phyloP scores from a whole-genome alignment of 2,329 filamentous ascomycete genomes.

The Volutella citrinella region DNA sequence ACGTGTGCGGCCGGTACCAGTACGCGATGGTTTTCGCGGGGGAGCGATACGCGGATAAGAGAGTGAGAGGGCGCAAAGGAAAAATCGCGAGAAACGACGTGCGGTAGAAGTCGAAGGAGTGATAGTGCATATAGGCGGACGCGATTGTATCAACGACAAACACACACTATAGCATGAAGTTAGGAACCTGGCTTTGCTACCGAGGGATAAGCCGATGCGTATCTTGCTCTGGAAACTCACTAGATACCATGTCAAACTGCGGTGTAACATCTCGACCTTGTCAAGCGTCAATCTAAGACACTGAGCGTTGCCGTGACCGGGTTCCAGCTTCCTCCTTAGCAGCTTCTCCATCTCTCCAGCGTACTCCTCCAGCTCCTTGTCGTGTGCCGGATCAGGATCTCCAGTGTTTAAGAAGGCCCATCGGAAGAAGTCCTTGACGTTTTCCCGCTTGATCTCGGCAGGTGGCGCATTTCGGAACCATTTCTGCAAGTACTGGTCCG shows the following conservation, averaged over 20 bases:
- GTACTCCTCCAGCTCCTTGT: conserved; percentile 56
- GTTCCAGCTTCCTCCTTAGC: conserved; percentile 46
- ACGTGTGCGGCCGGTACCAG: conserved; percentile 60
- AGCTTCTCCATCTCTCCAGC: conserved; percentile 47
- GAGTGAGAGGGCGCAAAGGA: conserved; percentile 49
- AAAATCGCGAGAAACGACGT: conserved; percentile 46
- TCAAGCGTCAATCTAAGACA: conserved; percentile 57
- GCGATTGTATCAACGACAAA: conserved; percentile 43
- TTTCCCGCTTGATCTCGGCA: conserved; percentile 54
- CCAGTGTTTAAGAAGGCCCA: conserved; percentile 57
- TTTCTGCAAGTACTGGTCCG: conserved; percentile 48
- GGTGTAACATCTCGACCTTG: conserved; percentile 52
- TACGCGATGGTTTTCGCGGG: conserved; percentile 50
- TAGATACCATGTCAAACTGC: conserved; percentile 56
- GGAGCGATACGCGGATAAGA: conserved; percentile 44
- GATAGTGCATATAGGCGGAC: conserved; percentile 32
- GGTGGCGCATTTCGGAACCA: conserved; percentile 57
- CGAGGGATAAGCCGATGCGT: neutral
- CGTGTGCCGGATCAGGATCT: conserved; percentile 39
- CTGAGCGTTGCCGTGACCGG: conserved; percentile 50
- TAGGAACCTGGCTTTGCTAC: conserved; percentile 7
- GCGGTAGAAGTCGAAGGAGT: conserved; percentile 47
- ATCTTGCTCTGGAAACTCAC: conserved; percentile 32
- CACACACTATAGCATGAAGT: conserved; percentile 33
- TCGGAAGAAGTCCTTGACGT: conserved; percentile 58